A percentile compares a stretch with the other conserved stretches of the same genome.
Evolutionary conservation across 1,284 basidiomycete genomes (phyloP).

Genomic region (Ustilago sp.): DNA sequence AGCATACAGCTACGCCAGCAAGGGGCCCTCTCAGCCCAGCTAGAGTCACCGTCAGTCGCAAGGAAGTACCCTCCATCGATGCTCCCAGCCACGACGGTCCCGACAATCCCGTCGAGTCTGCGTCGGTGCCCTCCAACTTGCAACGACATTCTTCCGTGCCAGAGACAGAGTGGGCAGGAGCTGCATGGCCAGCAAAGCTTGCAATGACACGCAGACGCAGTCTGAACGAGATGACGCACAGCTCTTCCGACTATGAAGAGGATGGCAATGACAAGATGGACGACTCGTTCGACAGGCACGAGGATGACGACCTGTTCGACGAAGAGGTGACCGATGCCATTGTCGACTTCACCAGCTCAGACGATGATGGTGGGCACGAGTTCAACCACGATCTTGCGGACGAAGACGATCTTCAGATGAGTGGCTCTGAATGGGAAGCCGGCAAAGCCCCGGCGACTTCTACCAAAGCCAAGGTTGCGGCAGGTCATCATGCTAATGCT

Average conservation of each 20-base stretch:
- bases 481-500: not conserved
- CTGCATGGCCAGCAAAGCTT: conserved; percentile 34
- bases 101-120: conserved; percentile 7
- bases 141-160: conserved; percentile 53
- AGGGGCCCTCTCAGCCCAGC: conserved; percentile 9
- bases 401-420: conserved; percentile 49
- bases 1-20: conserved; percentile 12
- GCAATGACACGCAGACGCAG: conserved; percentile 42
- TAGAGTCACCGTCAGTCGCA: conserved; percentile 4
- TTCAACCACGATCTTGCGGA: conserved; percentile 37
- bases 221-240: conserved; percentile 31
- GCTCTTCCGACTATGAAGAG: conserved; percentile 49
- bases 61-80: not conserved
- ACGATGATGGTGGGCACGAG: conserved; percentile 20
- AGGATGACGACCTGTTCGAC: conserved; percentile 15
- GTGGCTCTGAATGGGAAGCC: conserved; percentile 47
- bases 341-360: conserved; percentile 27
- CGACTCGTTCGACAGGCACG: conserved; percentile 29
- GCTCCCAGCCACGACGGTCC: not conserved
- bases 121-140: conserved; percentile 12
- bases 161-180: conserved; percentile 39
- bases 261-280: conserved; percentile 34
- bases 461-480: not conserved
- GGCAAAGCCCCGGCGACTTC: not conserved
- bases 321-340: conserved; percentile 24